Conservation (phyloP, 2,329 filamentous ascomycete species). For the Apiospora phragmitis region DNA sequence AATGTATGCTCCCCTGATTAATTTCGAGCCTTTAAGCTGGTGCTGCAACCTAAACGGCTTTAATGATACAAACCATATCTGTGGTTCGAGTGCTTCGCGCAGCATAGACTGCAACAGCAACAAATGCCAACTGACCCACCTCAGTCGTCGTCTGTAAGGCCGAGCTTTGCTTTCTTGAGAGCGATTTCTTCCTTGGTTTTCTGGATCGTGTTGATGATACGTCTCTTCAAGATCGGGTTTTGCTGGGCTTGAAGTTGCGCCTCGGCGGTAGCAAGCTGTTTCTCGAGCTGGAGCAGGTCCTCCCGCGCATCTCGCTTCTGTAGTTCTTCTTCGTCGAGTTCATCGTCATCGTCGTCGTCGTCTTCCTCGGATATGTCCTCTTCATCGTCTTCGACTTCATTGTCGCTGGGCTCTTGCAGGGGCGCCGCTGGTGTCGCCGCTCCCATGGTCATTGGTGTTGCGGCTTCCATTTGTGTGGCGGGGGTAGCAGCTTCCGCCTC, state of each 20-base stretch:
- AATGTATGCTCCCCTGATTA: not conserved
- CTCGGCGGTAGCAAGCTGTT: slow-evolving; percentile 54
- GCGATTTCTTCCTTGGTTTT: slow-evolving; percentile 42
- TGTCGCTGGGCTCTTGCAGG: slow-evolving; percentile 39
- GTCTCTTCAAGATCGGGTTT: slow-evolving; percentile 50
- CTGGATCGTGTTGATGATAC: slow-evolving; percentile 51
- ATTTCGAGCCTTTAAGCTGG: not conserved
- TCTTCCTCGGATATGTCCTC: slow-evolving; percentile 46
- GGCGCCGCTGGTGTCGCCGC: slow-evolving; percentile 44
- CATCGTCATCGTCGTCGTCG: slow-evolving; percentile 54
- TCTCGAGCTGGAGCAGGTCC: slow-evolving; percentile 54
- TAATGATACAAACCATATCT: not conserved
- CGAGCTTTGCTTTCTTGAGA: slow-evolving; percentile 34
- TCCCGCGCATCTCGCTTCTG: slow-evolving; percentile 51
- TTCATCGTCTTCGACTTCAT: slow-evolving; percentile 45
- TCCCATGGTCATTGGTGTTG: slow-evolving; percentile 47
- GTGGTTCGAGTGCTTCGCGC: not conserved
- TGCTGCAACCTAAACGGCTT: not conserved
- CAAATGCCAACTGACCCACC: not conserved
- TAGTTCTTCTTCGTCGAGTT: slow-evolving; percentile 55
- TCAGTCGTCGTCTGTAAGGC: slow-evolving; percentile 29
- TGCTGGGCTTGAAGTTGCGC: slow-evolving; percentile 43
- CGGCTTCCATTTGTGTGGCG: slow-evolving; percentile 41
- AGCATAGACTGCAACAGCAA: not conserved
- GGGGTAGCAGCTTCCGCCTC: slow-evolving; percentile 34